Conservation (phyloP, 331 rosid genomes). For the Erythrophleum ivorense region DNA sequence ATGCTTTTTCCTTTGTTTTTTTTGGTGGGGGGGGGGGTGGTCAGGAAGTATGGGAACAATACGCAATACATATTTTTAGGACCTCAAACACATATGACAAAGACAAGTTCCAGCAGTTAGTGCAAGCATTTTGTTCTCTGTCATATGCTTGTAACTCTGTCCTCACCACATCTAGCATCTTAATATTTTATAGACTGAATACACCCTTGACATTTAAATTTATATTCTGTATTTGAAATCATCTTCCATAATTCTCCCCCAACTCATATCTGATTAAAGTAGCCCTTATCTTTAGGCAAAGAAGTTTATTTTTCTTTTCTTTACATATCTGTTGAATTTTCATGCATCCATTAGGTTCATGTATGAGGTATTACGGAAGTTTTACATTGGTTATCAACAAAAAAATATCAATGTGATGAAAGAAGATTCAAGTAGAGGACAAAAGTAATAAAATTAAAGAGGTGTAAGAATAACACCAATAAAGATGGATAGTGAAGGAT, state of each 20-base stretch:
- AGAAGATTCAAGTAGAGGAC: neutral
- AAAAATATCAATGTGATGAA: neutral
- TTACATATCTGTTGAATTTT: neutral
- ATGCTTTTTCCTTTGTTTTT: too few species aligned
- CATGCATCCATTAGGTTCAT: neutral
- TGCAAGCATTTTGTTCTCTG: neutral
- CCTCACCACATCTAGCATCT: neutral
- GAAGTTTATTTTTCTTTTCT: neutral
- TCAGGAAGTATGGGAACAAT: too few species aligned
- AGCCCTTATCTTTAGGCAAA: neutral
- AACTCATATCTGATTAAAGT: neutral
- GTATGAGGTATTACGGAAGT: neutral
- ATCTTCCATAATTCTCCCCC: neutral
- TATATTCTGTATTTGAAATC: neutral
- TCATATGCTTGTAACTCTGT: neutral
- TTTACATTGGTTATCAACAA: neutral
- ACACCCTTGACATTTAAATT: conserved; percentile 1
- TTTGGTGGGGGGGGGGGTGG: too few species aligned
- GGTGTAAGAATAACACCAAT: neutral
- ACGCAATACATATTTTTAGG: neutral
- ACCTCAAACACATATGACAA: neutral
- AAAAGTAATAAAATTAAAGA: neutral
- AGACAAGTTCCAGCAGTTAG: neutral
- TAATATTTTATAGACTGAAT: neutral
- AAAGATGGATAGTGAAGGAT: neutral